A percentile compares a stretch with the other conserved stretches of the same genome.
Evolutionary conservation across 345 rosid species (phyloP).

Genomic region (Euclidium syriacum): DNA sequence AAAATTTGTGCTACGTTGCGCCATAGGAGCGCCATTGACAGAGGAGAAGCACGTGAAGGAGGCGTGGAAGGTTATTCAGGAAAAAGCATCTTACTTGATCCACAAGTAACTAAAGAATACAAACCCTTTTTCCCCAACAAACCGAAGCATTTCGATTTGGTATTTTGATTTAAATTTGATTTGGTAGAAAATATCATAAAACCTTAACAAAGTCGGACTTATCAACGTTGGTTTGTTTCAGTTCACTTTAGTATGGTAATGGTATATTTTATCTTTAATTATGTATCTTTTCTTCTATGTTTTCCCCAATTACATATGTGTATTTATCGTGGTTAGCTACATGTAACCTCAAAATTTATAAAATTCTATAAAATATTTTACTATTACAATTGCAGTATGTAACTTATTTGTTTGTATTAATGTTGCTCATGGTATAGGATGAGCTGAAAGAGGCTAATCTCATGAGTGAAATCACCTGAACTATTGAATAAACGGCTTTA

Average conservation of each 20-base stretch:
- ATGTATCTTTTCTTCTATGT: too few relatives aligned
- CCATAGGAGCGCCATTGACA: constrained; percentile 85
- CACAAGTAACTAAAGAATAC: constrained; percentile 5
- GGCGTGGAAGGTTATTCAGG: constrained; percentile 74
- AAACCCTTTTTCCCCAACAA: background rate
- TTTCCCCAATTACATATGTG: background rate
- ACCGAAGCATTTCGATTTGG: too few relatives aligned
- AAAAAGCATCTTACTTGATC: constrained; percentile 50
- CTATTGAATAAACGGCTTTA: too few relatives aligned
- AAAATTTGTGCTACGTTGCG: constrained; percentile 56
- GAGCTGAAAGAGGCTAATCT: too few relatives aligned
- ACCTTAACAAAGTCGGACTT: background rate
- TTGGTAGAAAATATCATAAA: background rate
- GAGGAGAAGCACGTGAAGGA: constrained; percentile 76
- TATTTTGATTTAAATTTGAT: too few relatives aligned
- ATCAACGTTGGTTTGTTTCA: background rate
- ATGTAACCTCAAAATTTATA: too few relatives aligned
- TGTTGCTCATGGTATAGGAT: too few relatives aligned
- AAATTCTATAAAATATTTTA: too few relatives aligned
- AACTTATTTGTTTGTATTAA: too few relatives aligned
- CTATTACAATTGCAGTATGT: too few relatives aligned
- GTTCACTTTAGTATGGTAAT: background rate
- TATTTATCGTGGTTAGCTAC: background rate
- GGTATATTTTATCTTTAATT: background rate
- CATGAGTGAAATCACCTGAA: too few relatives aligned